Percentiles rank a stretch among this genome's conserved stretches.
Conservation (phyloP, 352 stramenopile species). For the Phytophthora sp. region DNA sequence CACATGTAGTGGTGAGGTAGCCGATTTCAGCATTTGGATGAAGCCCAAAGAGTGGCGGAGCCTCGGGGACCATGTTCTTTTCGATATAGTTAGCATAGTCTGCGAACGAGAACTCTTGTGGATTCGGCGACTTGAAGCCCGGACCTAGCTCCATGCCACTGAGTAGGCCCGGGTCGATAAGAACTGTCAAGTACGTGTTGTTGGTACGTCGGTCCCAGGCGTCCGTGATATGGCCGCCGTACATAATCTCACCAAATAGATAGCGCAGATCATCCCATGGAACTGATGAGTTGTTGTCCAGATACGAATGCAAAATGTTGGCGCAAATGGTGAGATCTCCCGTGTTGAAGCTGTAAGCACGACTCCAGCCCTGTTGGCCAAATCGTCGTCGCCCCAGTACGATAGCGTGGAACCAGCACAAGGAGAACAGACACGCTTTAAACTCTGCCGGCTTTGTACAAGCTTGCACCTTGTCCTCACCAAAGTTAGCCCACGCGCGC, state of each 20-base stretch:
- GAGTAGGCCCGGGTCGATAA: constrained; percentile 89
- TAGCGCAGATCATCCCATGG: constrained; percentile 97
- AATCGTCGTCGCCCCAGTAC: constrained; percentile 93
- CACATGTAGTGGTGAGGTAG: constrained; percentile 93
- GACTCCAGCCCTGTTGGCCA: constrained; percentile 94
- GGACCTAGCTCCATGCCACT: constrained; percentile 93
- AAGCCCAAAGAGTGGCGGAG: constrained; percentile 93
- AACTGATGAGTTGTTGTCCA: constrained; percentile 92
- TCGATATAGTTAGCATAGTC: constrained; percentile 93
- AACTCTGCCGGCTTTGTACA: constrained; percentile 92
- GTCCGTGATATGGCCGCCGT: constrained; percentile 96
- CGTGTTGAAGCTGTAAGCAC: constrained; percentile 96
- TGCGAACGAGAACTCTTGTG: constrained; percentile 80
- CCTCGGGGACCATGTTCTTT: constrained; percentile 93
- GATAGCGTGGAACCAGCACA: constrained; percentile 97
- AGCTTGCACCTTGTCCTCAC: constrained; percentile 87
- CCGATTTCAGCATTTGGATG: constrained; percentile 96
- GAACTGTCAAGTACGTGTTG: constrained; percentile 93
- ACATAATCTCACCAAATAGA: constrained; percentile 98
- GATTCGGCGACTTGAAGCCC: constrained; percentile 94
- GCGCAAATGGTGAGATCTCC: constrained; percentile 95
- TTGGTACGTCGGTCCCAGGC: constrained; percentile 96
- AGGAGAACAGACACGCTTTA: constrained; percentile 93
- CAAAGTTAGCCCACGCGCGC: constrained; percentile 94
- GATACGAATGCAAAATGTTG: constrained; percentile 94